Percentiles rank a stretch among this genome's conserved stretches.
Evolutionary conservation across 306 rosid species (phyloP).

Genomic region (Dalbergia oliveri): DNA sequence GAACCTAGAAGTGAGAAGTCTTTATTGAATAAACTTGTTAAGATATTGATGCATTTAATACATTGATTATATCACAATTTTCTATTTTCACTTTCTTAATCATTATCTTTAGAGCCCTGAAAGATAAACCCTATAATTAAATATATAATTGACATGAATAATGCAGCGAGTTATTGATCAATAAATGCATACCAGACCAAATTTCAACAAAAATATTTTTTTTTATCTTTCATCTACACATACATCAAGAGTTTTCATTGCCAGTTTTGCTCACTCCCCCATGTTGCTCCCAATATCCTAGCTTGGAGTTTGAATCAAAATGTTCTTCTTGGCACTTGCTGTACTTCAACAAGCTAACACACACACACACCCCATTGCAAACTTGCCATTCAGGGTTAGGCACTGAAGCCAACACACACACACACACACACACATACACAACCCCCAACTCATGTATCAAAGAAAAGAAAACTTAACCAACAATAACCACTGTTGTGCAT

Average conservation of each 20-base stretch:
- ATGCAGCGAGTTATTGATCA: background rate
- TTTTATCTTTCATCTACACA: background rate
- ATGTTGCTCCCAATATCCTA: constrained; percentile 37
- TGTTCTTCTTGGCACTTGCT: constrained; percentile 7
- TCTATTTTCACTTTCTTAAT: no score
- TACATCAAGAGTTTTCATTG: no score
- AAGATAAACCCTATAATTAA: no score
- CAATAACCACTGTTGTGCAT: constrained; percentile 1
- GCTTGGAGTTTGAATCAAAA: constrained; percentile 27
- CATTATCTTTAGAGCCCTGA: no score
- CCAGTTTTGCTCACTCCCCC: background rate
- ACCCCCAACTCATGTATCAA: no score
- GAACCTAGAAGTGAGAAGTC: no score
- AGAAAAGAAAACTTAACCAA: constrained; percentile 14
- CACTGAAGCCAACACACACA: background rate
- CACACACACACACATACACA: no score
- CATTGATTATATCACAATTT: no score
- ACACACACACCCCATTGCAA: no score
- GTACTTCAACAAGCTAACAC: constrained; percentile 19
- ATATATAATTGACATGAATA: background rate
- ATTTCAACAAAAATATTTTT: background rate
- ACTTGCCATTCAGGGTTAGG: constrained; percentile 14
- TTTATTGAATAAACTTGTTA: no score
- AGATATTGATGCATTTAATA: no score
- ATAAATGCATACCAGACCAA: background rate